phyloP scores from a whole-genome alignment of 352 stramenopile genomes.

The Phytophthora ramorum region DNA sequence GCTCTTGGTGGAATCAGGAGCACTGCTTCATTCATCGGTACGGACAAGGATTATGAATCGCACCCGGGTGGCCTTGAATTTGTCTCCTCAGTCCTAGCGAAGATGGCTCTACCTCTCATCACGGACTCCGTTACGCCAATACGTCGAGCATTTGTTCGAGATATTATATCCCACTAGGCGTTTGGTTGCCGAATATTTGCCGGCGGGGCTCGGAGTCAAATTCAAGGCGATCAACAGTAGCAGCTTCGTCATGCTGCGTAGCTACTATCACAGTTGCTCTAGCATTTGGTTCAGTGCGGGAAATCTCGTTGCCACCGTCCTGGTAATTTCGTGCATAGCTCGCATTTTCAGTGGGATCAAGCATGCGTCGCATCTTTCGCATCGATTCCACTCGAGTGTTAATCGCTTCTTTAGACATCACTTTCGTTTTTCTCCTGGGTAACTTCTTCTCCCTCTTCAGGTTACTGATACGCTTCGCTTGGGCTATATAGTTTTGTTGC shows the following conservation, averaged over 20 bases:
- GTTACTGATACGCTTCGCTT: conserved; percentile 1
- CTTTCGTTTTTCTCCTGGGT: conserved; percentile 9
- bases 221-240: not conserved
- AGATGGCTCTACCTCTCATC: too few species aligned
- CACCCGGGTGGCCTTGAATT: too few species aligned
- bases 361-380: conserved; percentile 38
- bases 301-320: conserved; percentile 1
- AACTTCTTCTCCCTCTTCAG: conserved; percentile 10
- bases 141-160: too few species aligned
- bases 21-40: too few species aligned
- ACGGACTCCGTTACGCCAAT: too few species aligned
- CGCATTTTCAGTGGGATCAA: conserved; percentile 35
- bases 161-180: not conserved
- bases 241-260: not conserved
- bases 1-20: too few species aligned
- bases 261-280: not conserved
- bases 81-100: too few species aligned
- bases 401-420: conserved; percentile 5
- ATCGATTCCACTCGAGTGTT: conserved; percentile 13
- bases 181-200: conserved; percentile 1
- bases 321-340: conserved; percentile 35
- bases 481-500: conserved; percentile 27
- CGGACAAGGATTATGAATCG: too few species aligned
- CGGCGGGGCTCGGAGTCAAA: not conserved
- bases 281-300: not conserved